A percentile compares a stretch with the other conserved stretches of the same genome.
Conservation (phyloP, 2,329 filamentous ascomycete genomes). For the Penicillium sp. region DNA sequence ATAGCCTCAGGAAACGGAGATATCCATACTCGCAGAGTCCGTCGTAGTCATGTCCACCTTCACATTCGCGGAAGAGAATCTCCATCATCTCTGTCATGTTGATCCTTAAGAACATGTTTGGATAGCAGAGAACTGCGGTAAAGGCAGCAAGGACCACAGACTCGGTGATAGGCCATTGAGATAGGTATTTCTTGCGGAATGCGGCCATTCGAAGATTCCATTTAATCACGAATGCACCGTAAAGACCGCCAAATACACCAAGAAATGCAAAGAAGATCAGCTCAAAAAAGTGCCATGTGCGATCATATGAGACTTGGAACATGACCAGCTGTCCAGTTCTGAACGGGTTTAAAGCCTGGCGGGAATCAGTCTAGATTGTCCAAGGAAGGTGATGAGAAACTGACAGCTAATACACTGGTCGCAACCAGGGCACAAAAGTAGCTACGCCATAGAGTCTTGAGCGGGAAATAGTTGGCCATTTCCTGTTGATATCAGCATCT, state of each 20-base stretch:
- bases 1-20: not conserved
- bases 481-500: constrained; percentile 49
- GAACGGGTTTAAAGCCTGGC: constrained; percentile 88
- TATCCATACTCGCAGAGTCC: constrained; percentile 68
- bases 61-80: constrained; percentile 89
- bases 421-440: constrained; percentile 97
- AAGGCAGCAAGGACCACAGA: constrained; percentile 74
- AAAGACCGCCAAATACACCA: constrained; percentile 87
- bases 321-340: constrained; percentile 96
- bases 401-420: constrained; percentile 75
- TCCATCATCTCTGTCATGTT: constrained; percentile 99
- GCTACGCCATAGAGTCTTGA: constrained; percentile 96
- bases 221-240: constrained; percentile 95
- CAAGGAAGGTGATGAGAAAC: constrained; percentile 18
- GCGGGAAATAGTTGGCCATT: constrained; percentile 92
- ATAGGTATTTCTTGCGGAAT: constrained; percentile 88
- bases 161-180: constrained; percentile 77
- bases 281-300: constrained; percentile 97
- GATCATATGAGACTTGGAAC: constrained; percentile 96
- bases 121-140: constrained; percentile 92
- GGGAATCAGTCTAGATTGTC: constrained; percentile 5
- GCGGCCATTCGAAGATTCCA: constrained; percentile 90
- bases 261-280: constrained; percentile 86
- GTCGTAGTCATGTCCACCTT: constrained; percentile 80
- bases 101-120: constrained; percentile 88